phyloP scores from a whole-genome alignment of 164 flowering plant species.

The Nymphaea colorata region DNA sequence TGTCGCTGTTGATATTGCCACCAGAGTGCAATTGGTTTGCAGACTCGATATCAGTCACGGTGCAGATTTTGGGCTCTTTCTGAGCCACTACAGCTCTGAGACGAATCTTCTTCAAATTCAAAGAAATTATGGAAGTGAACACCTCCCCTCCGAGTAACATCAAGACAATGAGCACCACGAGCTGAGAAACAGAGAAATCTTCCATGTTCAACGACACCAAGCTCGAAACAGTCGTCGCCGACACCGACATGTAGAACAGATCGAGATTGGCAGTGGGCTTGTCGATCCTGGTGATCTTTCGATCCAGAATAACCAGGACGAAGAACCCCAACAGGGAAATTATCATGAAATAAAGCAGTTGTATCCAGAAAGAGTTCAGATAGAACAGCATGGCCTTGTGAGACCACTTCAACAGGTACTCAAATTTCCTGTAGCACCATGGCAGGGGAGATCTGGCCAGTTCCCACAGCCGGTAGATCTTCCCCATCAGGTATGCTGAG shows the following conservation, averaged over 20 bases:
- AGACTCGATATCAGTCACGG: background rate
- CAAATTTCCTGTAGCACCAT: no score
- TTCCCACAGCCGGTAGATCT: no score
- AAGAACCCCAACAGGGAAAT: background rate
- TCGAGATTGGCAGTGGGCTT: constrained; percentile 18
- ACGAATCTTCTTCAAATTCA: background rate
- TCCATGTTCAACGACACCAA: constrained; percentile 85
- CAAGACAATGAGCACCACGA: constrained; percentile 42
- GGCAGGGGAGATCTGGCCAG: no score
- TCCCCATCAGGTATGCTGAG: no score
- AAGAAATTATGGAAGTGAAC: constrained; percentile 29
- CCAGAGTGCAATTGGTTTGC: no score
- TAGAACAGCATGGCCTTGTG: background rate
- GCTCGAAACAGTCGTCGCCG: constrained; percentile 63
- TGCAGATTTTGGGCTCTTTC: background rate
- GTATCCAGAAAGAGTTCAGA: background rate
- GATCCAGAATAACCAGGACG: background rate
- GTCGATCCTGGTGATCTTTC: background rate
- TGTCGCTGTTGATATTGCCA: background rate
- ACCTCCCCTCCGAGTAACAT: constrained; percentile 78
- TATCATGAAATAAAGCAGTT: background rate
- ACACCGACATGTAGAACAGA: constrained; percentile 66
- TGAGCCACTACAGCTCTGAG: background rate
- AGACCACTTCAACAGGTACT: background rate
- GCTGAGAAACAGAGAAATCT: constrained; percentile 62